Conservation (phyloP, 2,329 filamentous ascomycete genomes). For the Fusarium liriodendri region DNA sequence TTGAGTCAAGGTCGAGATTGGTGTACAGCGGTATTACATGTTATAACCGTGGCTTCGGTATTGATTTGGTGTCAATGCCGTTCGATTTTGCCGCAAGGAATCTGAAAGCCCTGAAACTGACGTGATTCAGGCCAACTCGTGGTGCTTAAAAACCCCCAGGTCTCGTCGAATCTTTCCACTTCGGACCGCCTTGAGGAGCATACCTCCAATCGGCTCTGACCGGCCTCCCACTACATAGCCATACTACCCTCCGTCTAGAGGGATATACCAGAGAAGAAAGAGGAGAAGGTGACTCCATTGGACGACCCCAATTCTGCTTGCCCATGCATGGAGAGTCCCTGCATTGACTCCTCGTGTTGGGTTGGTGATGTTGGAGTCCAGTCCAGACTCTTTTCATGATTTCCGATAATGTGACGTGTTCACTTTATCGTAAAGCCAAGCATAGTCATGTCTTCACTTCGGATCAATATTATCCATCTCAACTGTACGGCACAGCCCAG, state of each 20-base stretch:
- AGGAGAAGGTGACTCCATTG: not conserved
- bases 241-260: not conserved
- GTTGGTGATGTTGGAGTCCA: not conserved
- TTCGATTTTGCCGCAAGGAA: not conserved
- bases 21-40: not conserved
- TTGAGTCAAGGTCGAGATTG: not conserved
- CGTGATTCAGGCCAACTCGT: not conserved
- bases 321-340: not conserved
- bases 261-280: not conserved
- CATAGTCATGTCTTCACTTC: not conserved
- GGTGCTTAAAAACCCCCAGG: not conserved
- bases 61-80: not conserved
- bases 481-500: not conserved
- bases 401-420: not conserved
- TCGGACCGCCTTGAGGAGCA: not conserved
- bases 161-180: not conserved
- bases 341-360: not conserved
- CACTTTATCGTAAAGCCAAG: not conserved
- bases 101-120: not conserved
- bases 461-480: not conserved
- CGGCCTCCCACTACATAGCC: not conserved
- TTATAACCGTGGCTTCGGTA: not conserved
- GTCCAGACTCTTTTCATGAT: not conserved
- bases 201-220: not conserved
- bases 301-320: not conserved